Percentiles rank a stretch among this genome's conserved stretches.
Evolutionary conservation across 2,329 filamentous ascomycete genomes (phyloP).

Genomic region (Elsinoe necatrix): DNA sequence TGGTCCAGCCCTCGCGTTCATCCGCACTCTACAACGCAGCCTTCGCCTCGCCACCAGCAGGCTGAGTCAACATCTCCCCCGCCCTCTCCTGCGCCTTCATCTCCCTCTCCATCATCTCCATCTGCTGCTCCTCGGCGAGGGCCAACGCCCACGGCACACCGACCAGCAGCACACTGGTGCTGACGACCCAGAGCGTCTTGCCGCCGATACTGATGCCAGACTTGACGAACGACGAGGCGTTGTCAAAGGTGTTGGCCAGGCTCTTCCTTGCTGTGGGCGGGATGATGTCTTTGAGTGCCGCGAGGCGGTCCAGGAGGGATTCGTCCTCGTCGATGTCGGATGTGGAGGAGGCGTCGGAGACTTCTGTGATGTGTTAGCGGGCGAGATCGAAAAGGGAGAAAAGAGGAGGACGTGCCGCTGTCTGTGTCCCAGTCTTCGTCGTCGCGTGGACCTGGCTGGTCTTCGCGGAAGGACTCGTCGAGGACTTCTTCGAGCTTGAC

Average conservation of each 20-base stretch:
- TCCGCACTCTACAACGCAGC: conserved; percentile 13
- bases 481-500: conserved; percentile 95
- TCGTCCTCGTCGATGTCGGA: conserved; percentile 56
- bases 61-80: conserved; percentile 15
- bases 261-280: conserved; percentile 38
- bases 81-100: conserved; percentile 91
- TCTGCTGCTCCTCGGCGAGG: conserved; percentile 91
- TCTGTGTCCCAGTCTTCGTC: conserved; percentile 87
- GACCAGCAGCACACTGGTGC: conserved; percentile 78
- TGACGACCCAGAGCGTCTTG: conserved; percentile 83
- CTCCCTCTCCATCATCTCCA: conserved; percentile 95
- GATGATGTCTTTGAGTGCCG: conserved; percentile 38
- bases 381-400: conserved; percentile 7
- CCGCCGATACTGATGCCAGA: conserved; percentile 62
- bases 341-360: conserved; percentile 62
- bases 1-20: too few species aligned
- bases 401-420: conserved; percentile 57
- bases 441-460: conserved; percentile 54
- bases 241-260: conserved; percentile 36
- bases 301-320: conserved; percentile 35
- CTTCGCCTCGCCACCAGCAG: conserved; percentile 4
- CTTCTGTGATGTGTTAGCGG: conserved; percentile 42
- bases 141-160: conserved; percentile 91
- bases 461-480: conserved; percentile 82
- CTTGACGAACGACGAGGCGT: conserved; percentile 50